Percentiles rank a stretch among this genome's conserved stretches.
These are phyloP conservation scores for Knufia petricola DNA, from an alignment of 2,329 filamentous ascomycete species.

Conservation along the genomic window DNA sequence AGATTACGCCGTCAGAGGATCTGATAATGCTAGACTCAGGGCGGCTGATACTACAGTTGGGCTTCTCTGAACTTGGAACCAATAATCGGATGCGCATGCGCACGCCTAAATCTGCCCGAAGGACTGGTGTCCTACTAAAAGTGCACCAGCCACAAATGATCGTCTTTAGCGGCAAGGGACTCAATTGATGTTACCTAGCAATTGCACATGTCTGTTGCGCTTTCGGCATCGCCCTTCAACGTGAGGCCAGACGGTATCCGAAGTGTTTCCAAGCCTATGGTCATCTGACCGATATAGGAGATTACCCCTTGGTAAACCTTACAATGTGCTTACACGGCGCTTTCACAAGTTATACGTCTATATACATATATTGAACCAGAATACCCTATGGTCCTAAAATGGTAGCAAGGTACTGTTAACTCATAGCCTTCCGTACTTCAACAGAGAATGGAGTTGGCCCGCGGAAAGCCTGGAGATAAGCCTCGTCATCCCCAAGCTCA, in stretches of 20 bases:
- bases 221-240: not conserved
- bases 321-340: too few species aligned
- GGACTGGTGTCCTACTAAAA: not conserved
- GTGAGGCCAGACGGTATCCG: not conserved
- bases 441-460: too few species aligned
- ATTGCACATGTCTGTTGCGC: not conserved
- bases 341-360: too few species aligned
- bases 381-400: too few species aligned
- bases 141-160: not conserved
- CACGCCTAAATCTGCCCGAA: conserved; percentile 1
- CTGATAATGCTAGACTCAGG: not conserved
- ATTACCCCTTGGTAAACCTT: not conserved
- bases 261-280: not conserved
- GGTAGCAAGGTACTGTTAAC: too few species aligned
- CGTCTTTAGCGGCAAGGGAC: not conserved
- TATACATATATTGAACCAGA: too few species aligned
- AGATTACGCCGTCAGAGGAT: not conserved
- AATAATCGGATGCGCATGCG: not conserved
- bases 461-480: too few species aligned
- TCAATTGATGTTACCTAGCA: too few species aligned
- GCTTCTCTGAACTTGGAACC: not conserved
- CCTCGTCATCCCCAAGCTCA: too few species aligned
- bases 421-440: too few species aligned
- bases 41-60: not conserved
- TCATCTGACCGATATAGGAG: not conserved